Evolutionary conservation across 371 early-diverging fungal species (phyloP).

Genomic region (Mortierella polycephala): DNA sequence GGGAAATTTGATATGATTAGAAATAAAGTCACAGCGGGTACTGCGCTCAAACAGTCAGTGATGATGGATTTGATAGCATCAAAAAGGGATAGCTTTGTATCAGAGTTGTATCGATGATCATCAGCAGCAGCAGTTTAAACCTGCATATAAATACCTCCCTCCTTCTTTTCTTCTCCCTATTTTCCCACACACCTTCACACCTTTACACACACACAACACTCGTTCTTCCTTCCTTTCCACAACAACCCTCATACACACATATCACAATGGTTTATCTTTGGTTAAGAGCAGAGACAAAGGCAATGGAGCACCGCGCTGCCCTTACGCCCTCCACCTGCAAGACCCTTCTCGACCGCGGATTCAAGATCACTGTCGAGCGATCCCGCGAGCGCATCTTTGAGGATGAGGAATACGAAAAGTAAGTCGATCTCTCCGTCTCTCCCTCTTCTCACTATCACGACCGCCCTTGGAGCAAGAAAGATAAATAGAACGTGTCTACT

Average conservation of each 20-base stretch:
- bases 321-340: conserved; percentile 89
- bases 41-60: no score
- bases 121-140: no score
- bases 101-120: no score
- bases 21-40: no score
- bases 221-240: neutral
- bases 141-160: no score
- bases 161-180: neutral
- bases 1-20: no score
- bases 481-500: neutral
- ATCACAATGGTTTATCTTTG: conserved; percentile 80
- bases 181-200: neutral
- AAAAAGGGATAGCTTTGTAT: no score
- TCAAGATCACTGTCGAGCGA: conserved; percentile 91
- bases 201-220: neutral
- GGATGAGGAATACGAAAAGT: conserved; percentile 88
- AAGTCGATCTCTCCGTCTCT: conserved; percentile 34
- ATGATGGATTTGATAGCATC: no score
- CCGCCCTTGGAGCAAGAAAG: neutral
- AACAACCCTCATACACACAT: conserved; percentile 5
- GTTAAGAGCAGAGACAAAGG: conserved; percentile 98
- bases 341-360: conserved; percentile 79
- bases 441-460: neutral
- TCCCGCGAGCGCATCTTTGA: conserved; percentile 87
- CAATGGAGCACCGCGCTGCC: conserved; percentile 94